Conservation (phyloP, 2,329 filamentous ascomycete genomes). For the Lachnellula suecica region DNA sequence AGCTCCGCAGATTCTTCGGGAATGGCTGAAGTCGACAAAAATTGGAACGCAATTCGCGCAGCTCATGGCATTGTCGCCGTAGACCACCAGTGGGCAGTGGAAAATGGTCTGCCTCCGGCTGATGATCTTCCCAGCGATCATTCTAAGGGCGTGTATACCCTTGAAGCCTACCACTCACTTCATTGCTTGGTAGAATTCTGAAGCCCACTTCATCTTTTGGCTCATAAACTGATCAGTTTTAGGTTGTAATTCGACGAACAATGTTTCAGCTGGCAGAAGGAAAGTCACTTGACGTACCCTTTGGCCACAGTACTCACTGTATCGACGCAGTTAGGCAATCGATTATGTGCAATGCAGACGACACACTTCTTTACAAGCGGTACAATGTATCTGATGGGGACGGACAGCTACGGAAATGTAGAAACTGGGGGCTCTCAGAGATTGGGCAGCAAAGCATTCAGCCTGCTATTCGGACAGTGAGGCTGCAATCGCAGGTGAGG, state of each 20-base stretch:
- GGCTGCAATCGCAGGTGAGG: too few relatives aligned
- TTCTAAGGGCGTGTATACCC: neutral
- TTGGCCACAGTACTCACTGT: neutral
- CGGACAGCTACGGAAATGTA: conserved; percentile 1
- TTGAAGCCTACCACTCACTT: neutral
- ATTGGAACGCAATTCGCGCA: neutral
- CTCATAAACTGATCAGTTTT: neutral
- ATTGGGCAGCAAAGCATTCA: conserved; percentile 1
- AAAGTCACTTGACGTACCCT: neutral
- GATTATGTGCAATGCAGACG: conserved; percentile 10
- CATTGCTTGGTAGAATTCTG: conserved; percentile 2
- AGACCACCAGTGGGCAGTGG: neutral
- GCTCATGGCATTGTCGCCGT: conserved; percentile 4
- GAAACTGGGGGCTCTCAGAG: conserved; percentile 8
- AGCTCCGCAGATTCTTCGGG: too few relatives aligned
- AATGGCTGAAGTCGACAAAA: too few relatives aligned
- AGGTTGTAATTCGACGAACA: neutral
- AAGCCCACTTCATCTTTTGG: neutral
- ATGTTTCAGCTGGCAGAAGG: neutral
- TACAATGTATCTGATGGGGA: neutral
- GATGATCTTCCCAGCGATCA: neutral
- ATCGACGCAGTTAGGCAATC: conserved; percentile 3
- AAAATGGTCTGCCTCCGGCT: neutral
- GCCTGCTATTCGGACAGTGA: conserved; percentile 3
- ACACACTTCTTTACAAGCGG: neutral